These are phyloP conservation scores for Elsinoe necatrix DNA, from an alignment of 2,329 filamentous ascomycete genomes.

Conservation along the genomic window DNA sequence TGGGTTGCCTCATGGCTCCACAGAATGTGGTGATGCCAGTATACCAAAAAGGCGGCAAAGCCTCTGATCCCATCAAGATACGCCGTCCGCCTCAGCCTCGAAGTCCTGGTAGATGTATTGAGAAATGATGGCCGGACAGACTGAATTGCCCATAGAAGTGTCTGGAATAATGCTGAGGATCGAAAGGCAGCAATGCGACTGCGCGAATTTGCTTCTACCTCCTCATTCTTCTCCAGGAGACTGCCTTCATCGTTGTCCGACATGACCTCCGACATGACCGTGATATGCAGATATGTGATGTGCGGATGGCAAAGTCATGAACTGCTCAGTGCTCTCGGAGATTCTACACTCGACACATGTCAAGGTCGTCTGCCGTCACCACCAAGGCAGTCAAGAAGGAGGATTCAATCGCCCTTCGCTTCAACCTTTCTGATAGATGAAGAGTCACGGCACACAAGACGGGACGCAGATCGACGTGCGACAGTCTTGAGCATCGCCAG, in stretches of 20 bases:
- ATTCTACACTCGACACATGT: background rate
- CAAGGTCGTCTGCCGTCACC: background rate
- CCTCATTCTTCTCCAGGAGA: slow-evolving; percentile 6
- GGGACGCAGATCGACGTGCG: background rate
- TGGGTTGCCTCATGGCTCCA: slow-evolving; percentile 45
- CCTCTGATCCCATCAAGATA: slow-evolving; percentile 58
- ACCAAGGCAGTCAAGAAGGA: background rate
- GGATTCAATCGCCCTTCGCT: background rate
- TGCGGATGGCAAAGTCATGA: background rate
- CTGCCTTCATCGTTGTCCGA: background rate
- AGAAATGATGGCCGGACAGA: slow-evolving; percentile 21
- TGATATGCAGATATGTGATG: background rate
- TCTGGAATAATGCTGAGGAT: background rate
- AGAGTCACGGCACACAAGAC: background rate
- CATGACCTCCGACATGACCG: background rate
- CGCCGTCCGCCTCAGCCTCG: slow-evolving; percentile 41
- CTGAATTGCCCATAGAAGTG: slow-evolving; percentile 19
- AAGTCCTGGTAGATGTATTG: background rate
- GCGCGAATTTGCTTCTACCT: background rate
- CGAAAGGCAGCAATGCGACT: background rate
- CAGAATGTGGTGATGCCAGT: slow-evolving; percentile 50
- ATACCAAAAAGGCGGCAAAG: slow-evolving; percentile 59
- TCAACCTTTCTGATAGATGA: background rate
- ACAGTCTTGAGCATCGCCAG: background rate
- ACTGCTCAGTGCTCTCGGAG: background rate